phyloP scores from a whole-genome alignment of 306 rosid genomes.

The Malus orientalis region DNA sequence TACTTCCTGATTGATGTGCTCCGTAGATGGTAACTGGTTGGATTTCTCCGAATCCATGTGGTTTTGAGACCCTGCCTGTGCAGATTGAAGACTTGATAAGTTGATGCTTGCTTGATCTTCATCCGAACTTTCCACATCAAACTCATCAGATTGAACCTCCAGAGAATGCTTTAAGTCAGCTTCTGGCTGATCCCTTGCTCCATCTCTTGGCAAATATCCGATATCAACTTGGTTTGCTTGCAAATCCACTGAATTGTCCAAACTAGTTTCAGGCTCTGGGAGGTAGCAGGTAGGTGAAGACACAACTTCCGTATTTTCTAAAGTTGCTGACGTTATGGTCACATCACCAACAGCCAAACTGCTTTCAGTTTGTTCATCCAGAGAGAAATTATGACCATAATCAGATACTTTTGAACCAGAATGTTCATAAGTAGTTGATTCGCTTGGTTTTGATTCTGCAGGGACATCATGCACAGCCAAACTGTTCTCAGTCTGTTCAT shows the following conservation, averaged over 20 bases:
- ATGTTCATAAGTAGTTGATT: slow-evolving; percentile 24
- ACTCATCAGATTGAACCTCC: slow-evolving; percentile 35
- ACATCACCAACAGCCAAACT: slow-evolving; percentile 24
- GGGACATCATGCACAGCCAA: slow-evolving; percentile 22
- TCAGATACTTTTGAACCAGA: slow-evolving; percentile 21
- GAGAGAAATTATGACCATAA: slow-evolving; percentile 18
- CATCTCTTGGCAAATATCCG: slow-evolving; percentile 17
- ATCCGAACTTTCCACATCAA: slow-evolving; percentile 22
- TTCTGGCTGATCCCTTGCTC: slow-evolving; percentile 16
- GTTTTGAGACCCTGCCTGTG: slow-evolving; percentile 10
- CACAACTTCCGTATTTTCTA: slow-evolving; percentile 16
- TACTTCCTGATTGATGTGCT: slow-evolving; percentile 26
- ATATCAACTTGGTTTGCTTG: slow-evolving; percentile 30
- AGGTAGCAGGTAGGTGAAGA: slow-evolving; percentile 28
- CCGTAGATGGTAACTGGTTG: slow-evolving; percentile 17
- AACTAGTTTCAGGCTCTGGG: slow-evolving; percentile 27
- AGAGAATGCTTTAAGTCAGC: slow-evolving; percentile 20
- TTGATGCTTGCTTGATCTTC: slow-evolving; percentile 24
- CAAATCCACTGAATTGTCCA: slow-evolving; percentile 18
- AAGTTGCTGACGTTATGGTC: slow-evolving; percentile 23
- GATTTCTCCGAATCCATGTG: slow-evolving; percentile 10
- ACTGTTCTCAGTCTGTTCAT: slow-evolving; percentile 23
- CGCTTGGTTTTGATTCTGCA: slow-evolving; percentile 13
- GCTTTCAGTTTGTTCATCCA: slow-evolving; percentile 20
- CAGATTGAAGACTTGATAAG: slow-evolving; percentile 33